These are phyloP conservation scores for Colletotrichum sp. DNA, from an alignment of 2,329 filamentous ascomycete species.

Conservation along the genomic window DNA sequence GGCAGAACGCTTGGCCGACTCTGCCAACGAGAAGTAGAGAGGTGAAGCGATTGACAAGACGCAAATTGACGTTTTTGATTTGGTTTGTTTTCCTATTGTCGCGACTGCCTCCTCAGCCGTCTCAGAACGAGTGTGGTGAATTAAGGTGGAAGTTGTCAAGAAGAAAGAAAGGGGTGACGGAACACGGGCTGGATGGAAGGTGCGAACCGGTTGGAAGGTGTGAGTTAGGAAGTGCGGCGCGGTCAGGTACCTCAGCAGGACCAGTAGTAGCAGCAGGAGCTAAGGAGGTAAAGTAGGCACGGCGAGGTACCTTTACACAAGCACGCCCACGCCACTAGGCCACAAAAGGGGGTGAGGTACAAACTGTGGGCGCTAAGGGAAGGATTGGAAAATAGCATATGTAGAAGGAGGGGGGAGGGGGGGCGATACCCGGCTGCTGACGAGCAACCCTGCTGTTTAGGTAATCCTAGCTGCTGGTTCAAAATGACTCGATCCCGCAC, in stretches of 20 bases:
- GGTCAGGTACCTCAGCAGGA: neutral
- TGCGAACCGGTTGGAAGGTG: conserved; percentile 3
- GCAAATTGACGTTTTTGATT: neutral
- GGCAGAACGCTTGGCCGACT: neutral
- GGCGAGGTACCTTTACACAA: neutral
- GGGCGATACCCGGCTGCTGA: neutral
- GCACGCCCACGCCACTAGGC: conserved; percentile 6
- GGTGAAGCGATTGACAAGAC: neutral
- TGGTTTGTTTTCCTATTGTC: neutral
- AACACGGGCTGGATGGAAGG: neutral
- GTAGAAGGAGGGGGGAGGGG: conserved; percentile 11
- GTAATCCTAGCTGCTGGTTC: neutral
- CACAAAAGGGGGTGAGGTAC: conserved; percentile 21
- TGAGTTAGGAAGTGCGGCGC: neutral
- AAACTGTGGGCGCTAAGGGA: conserved; percentile 11
- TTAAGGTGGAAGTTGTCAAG: conserved; percentile 4
- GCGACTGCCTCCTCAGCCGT: conserved; percentile 9
- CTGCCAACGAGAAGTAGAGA: neutral
- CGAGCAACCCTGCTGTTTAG: neutral
- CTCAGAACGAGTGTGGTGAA: conserved; percentile 16
- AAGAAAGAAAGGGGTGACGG: conserved; percentile 22
- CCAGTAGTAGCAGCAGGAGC: neutral
- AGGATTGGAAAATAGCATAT: neutral
- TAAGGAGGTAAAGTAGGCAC: neutral
- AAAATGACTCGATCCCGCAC: neutral